Evolutionary conservation across 345 rosid genomes (phyloP), one percentile per base, ranked within the genome.

Genomic region (Tarenaya hassleriana): DNA sequence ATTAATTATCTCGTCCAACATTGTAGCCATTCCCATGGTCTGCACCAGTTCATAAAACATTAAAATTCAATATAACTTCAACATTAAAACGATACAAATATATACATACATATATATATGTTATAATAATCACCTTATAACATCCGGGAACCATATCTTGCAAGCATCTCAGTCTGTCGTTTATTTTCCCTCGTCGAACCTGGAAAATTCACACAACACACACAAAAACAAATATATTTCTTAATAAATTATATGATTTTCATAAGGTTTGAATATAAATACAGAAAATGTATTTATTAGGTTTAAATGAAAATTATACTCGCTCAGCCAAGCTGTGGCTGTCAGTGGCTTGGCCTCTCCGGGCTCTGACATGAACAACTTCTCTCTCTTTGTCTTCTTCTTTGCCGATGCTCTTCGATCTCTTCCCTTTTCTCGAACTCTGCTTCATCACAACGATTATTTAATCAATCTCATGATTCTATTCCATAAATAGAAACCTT

Each of bases 251-350:
- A n/a, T n/a, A n/a, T n/a, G n/a, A n/a, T n/a, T n/a, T n/a, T n/a
- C n/a, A n/a, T n/a, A n/a, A n/a, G n/a, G n/a, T n/a, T n/a, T n/a
- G n/a, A n/a, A n/a, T n/a, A n/a, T n/a, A n/a, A n/a, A n/a, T n/a
- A n/a, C n/a, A n/a, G n/a, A n/a, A n/a, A n/a, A n/a, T n/a, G n/a
- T n/a, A n/a, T n/a, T n/a, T n/a, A n/a, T n/a, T n/a, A n/a, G n/a
- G n/a, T 24, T 24, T 24, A 24, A 2, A 24, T 24, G 5, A 24
- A 24, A 24, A 24, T 24, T 24, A 24, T 24, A 88, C 96, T 84
- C 97, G 71, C 71, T 88, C 97, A 5, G 97, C 91, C 66, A 88
- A 77, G 73, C 97, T 88, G 69, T 88, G 97, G 58, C 81, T 88
- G 59, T 84, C 88, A 50, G 95, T 88, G 56, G 97, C 97, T 74